Percentiles rank a stretch among this genome's conserved stretches.
phyloP scores from a whole-genome alignment of 768 basidiomycete genomes.

The Suillus sp. region DNA sequence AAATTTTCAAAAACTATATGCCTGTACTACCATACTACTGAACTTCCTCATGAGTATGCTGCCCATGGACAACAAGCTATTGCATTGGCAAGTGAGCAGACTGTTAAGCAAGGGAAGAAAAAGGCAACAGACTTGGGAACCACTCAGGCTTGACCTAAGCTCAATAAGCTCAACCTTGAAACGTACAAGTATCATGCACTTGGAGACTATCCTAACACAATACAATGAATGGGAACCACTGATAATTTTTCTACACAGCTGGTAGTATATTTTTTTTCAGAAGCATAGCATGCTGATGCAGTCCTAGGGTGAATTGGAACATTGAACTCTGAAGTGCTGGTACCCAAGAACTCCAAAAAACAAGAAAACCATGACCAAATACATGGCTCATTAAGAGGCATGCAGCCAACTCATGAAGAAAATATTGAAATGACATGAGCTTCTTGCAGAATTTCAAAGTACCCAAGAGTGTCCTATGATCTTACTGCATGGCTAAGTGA shows the following conservation, averaged over 20 bases:
- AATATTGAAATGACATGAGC: conserved; percentile 13
- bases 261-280: conserved; percentile 15
- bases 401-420: conserved; percentile 21
- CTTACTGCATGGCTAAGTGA: too few relatives aligned
- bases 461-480: too few relatives aligned
- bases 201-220: conserved; percentile 28
- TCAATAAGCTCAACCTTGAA: conserved; percentile 13
- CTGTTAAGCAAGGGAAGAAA: not conserved
- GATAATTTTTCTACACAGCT: conserved; percentile 39
- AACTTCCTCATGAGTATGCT: conserved; percentile 33
- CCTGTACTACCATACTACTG: conserved; percentile 27
- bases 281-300: not conserved
- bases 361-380: conserved; percentile 21
- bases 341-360: conserved; percentile 41
- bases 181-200: conserved; percentile 40
- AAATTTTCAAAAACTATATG: conserved; percentile 29
- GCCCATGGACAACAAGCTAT: conserved; percentile 23
- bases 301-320: conserved; percentile 39
- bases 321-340: conserved; percentile 38
- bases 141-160: not conserved
- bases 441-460: not conserved
- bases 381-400: conserved; percentile 28
- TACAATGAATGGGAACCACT: not conserved
- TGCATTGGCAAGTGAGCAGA: conserved; percentile 1
- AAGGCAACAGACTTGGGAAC: not conserved